Percentiles rank a stretch among this genome's conserved stretches.
These are phyloP conservation scores for Mucor irregularis DNA, from an alignment of 371 early-diverging fungal genomes.

Conservation along the genomic window DNA sequence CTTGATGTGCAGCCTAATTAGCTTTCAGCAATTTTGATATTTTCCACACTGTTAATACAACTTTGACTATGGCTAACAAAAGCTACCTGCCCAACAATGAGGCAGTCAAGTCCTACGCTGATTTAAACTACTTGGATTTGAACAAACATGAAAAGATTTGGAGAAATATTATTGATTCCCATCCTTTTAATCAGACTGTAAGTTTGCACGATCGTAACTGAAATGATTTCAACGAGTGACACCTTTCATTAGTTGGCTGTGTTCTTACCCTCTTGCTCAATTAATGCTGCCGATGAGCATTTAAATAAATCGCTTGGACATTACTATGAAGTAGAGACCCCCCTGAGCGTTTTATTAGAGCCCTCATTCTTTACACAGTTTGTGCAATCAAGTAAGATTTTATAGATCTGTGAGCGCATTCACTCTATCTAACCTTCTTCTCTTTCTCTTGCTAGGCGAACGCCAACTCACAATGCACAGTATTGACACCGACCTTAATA, in stretches of 20 bases:
- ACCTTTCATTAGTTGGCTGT: slow-evolving; percentile 15
- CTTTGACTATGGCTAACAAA: slow-evolving; percentile 31
- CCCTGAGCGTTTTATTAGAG: slow-evolving; percentile 36
- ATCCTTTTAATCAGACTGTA: slow-evolving; percentile 60
- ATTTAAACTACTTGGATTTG: slow-evolving; percentile 30
- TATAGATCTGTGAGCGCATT: neutral
- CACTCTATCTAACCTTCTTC: neutral
- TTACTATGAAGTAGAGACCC: slow-evolving; percentile 40
- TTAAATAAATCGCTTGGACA: slow-evolving; percentile 15
- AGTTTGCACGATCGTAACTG: neutral
- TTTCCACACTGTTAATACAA: too few species aligned
- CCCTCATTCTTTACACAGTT: slow-evolving; percentile 26
- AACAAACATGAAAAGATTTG: slow-evolving; percentile 25
- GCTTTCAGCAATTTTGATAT: too few species aligned
- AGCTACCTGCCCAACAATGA: slow-evolving; percentile 18
- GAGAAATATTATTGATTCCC: slow-evolving; percentile 37
- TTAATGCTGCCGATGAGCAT: slow-evolving; percentile 22
- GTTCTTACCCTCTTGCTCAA: slow-evolving; percentile 31
- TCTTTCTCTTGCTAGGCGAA: slow-evolving; percentile 22
- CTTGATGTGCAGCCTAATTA: too few species aligned
- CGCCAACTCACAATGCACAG: slow-evolving; percentile 35
- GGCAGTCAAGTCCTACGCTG: slow-evolving; percentile 15
- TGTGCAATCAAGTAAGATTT: slow-evolving; percentile 30
- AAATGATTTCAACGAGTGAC: too few species aligned
- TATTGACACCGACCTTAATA: slow-evolving; percentile 49